Evolutionary conservation across 352 stramenopile genomes (phyloP).

Genomic region (Phytopythium delawarense): DNA sequence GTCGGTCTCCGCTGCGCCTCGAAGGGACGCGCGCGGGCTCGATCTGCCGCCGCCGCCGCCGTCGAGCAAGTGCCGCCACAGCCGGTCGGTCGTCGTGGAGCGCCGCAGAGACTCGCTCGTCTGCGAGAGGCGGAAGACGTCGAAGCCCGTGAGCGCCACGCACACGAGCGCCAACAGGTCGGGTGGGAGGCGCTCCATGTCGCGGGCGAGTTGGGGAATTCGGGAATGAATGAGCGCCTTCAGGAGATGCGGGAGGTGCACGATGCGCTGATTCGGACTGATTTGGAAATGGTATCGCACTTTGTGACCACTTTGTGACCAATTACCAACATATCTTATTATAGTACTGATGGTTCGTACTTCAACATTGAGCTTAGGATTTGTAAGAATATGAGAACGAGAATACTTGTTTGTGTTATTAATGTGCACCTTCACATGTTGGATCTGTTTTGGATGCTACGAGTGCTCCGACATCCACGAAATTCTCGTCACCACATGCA

Average conservation of each 20-base stretch:
- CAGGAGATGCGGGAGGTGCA: not conserved
- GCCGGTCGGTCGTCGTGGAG: not conserved
- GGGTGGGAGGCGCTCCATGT: slow-evolving; percentile 2
- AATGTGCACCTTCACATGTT: not conserved
- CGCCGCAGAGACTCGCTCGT: not conserved
- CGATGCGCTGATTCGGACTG: not conserved
- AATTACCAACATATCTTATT: not conserved
- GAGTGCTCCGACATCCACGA: too few relatives aligned
- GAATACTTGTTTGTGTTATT: not conserved
- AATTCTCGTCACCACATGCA: too few relatives aligned
- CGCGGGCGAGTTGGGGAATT: not conserved
- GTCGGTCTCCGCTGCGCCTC: not conserved
- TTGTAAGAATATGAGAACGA: not conserved
- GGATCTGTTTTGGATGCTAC: not conserved
- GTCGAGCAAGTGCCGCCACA: not conserved
- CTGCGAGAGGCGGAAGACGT: slow-evolving; percentile 5
- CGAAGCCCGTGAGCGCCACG: slow-evolving; percentile 2
- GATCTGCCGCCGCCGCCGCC: not conserved
- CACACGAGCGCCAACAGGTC: slow-evolving; percentile 5
- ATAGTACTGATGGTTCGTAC: not conserved
- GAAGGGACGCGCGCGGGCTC: not conserved
- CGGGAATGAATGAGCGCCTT: not conserved
- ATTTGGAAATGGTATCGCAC: not conserved
- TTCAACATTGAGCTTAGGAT: not conserved
- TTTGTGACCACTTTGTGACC: too few relatives aligned